Evolutionary conservation across 768 basidiomycete species (phyloP), one percentile per base, ranked within the genome.

Genomic region (Tulasnella sp.): DNA sequence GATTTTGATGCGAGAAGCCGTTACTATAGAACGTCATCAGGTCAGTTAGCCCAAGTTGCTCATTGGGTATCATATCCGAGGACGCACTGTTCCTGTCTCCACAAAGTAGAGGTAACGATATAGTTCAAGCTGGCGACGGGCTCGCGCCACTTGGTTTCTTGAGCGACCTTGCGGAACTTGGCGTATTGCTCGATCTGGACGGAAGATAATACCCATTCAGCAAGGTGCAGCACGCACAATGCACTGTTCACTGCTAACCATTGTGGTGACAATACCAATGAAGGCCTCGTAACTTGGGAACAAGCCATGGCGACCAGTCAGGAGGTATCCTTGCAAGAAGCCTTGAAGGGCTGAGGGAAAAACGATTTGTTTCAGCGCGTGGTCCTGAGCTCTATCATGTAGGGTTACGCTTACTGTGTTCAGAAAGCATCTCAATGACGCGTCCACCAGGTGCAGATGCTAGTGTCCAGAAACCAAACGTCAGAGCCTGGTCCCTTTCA

Each of bases 281-380:
- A 97, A 98, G 0, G 93, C 92, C 83, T 97, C 95, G 83, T 97
- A 96, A 39, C 90, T 91, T 1, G 95, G 94, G 89, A 97, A 94
- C 44, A 96, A 86, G 16, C 90, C 94, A 0, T 84, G 83, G 35
- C 86, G 83, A 40, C 95, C 95, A 0, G 95, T 96, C 70, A 98
- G 88, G 7, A 94, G 95, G 84, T 96, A 96, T 2, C 95, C 95
- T 84, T 98, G 93, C 16, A 96, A 86, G 91, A 95, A 95, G 32
- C 92, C 94, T 82, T 95, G 93, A 81, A 92, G 92, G 13, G 93
- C 79, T 79, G 69, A 20, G 20, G 18, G n/a, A 61, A 1, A 15
- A 35, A 57, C 29, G 20, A 11, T 40, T 4, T 23, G 37, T 39
- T 42, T n/a, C n/a, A 35, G 23, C 5, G 13, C n/a, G 20, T 20